Base-by-base conservation (phyloP, 1,284 basidiomycete species). In the Apiotrichum veenhuisii region DNA sequence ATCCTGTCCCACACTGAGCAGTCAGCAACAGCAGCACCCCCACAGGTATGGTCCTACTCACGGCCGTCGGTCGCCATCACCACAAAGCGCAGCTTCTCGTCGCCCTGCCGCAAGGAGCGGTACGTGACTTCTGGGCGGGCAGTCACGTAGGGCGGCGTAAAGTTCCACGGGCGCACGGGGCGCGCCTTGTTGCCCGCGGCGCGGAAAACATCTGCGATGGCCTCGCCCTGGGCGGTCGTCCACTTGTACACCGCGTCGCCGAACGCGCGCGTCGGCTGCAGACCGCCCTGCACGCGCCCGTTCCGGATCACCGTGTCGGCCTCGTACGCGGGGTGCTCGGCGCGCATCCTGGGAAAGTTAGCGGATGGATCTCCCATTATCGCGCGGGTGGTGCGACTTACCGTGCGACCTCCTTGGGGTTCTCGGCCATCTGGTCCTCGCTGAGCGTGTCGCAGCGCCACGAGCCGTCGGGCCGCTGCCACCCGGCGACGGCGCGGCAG, bases 381-480 rank as follows among this genome's bases (percentile, higher is more conserved):
- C 20, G 5, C n/a, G n/a, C n/a, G n/a, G n/a, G n/a, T n/a, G n/a
- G n/a, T n/a, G n/a, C n/a, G 3, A 60, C 68, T 36, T 27, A 76
- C 74, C 75, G 65, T 48, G 66, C 67, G n/a, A 81, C 77, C 77
- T 99, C 95, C 55, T 84, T 87, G 14, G 84, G 85, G 72, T 95
- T 98, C 59, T 90, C 84, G 27, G 92, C 95, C 12, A 93, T 98
- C 80, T 98, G 94, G 73, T 98, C 96, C 71, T 96, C 89, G 36
- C 85, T 90, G 58, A 99, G 81, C 22, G 91, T 89, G 72, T 97
- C 93, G 22, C 93, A 88, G 52, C 86, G 83, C 73, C 73, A 75
- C 12, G 52, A 63, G 15, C 73, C 71, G 43, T 73, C 66, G 0
- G 56, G 52, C 1, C 66, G 86, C 87, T 91, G 95, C 58, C 91